These are phyloP conservation scores for Aspergillus amoenus DNA, from an alignment of 2,329 filamentous ascomycete genomes.

Conservation along the genomic window DNA sequence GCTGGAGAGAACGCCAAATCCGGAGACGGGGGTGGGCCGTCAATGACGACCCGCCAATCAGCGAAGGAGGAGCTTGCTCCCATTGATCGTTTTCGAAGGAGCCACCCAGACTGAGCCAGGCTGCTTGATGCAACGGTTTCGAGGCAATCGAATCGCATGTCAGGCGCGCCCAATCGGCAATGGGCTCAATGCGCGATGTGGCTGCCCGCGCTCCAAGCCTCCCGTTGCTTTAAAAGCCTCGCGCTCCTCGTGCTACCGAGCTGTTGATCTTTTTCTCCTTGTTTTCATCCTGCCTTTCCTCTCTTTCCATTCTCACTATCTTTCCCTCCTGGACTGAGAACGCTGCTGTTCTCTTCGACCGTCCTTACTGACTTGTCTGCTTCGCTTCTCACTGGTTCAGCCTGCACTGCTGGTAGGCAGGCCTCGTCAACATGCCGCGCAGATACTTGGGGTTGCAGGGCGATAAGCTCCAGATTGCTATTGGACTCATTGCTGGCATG, in stretches of 20 bases:
- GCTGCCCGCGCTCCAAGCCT: background rate
- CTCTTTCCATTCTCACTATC: background rate
- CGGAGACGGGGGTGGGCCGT: constrained; percentile 12
- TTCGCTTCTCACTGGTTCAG: background rate
- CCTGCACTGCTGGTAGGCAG: background rate
- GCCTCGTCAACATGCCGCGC: constrained; percentile 21
- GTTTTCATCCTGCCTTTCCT: background rate
- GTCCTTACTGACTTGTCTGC: background rate
- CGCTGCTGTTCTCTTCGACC: background rate
- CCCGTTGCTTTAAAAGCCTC: constrained; percentile 16
- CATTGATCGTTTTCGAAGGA: background rate
- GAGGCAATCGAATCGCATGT: background rate
- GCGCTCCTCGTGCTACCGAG: constrained; percentile 13
- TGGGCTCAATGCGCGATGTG: background rate
- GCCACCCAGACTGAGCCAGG: background rate
- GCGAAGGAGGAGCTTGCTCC: no score
- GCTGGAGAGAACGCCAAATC: constrained; percentile 15
- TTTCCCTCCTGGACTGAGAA: background rate
- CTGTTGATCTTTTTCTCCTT: constrained; percentile 12
- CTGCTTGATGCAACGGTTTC: background rate
- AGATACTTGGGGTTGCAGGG: constrained; percentile 43
- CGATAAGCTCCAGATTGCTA: constrained; percentile 42
- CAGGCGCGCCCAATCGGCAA: background rate
- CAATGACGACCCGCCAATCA: background rate
- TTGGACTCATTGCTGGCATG: constrained; percentile 45